Evolutionary conservation across 2,329 filamentous ascomycete species (phyloP).

Genomic region (Penicillium sclerotigenum): DNA sequence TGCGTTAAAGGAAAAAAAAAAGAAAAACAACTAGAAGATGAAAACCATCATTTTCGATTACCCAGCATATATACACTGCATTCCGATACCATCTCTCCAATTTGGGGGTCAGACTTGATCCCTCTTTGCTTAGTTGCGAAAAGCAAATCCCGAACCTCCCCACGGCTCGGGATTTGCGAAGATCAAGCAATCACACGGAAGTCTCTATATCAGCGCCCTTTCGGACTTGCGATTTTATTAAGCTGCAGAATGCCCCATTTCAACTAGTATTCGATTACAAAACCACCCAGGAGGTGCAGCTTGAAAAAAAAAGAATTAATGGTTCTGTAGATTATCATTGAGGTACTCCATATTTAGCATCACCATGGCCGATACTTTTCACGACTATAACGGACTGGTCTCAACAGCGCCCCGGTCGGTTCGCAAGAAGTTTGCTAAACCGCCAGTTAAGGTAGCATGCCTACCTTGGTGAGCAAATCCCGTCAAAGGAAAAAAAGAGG

Average conservation of each 20-base stretch:
- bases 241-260: slow-evolving; percentile 1
- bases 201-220: slow-evolving; percentile 33
- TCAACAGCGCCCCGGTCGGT: slow-evolving; percentile 29
- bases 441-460: slow-evolving; percentile 46
- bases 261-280: background rate
- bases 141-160: slow-evolving; percentile 35
- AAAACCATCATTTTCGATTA: background rate
- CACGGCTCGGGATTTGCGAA: slow-evolving; percentile 35
- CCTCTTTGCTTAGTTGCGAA: background rate
- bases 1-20: background rate
- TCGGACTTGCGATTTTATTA: slow-evolving; percentile 1
- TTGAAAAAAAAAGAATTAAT: slow-evolving; percentile 2
- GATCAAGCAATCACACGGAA: slow-evolving; percentile 30
- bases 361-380: slow-evolving; percentile 22
- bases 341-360: background rate
- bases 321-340: background rate
- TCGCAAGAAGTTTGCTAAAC: slow-evolving; percentile 46
- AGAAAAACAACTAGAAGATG: too few species aligned
- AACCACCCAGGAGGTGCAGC: background rate
- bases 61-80: background rate
- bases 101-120: background rate
- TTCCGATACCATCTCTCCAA: slow-evolving; percentile 15
- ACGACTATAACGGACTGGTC: slow-evolving; percentile 22
- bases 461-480: slow-evolving; percentile 39
- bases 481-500: background rate